Evolutionary conservation across 2,329 filamentous ascomycete genomes (phyloP).

Genomic region (Monosporascus ibericus): DNA sequence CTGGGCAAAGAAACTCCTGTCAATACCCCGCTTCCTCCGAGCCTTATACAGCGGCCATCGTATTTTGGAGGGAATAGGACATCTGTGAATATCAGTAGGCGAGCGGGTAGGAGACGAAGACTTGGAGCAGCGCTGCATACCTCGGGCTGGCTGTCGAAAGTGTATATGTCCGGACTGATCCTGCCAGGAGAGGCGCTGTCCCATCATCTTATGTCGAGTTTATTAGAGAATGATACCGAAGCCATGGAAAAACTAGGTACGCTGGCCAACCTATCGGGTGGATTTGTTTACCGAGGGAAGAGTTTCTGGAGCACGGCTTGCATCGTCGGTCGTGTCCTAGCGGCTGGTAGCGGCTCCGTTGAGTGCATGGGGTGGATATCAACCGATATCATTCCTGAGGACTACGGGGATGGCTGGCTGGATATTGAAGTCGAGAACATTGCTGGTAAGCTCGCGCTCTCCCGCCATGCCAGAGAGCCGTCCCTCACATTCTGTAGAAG

Average conservation of each 20-base stretch:
- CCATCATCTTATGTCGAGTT: conserved; percentile 59
- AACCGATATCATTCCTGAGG: conserved; percentile 49
- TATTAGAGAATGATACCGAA: conserved; percentile 58
- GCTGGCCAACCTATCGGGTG: conserved; percentile 56
- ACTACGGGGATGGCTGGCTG: conserved; percentile 50
- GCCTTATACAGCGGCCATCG: conserved; percentile 33
- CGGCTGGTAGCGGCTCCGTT: conserved; percentile 53
- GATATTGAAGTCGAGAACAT: conserved; percentile 51
- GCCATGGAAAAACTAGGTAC: conserved; percentile 54
- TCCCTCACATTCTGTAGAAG: conserved; percentile 31
- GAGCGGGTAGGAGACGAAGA: conserved; percentile 41
- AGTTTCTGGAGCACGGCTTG: conserved; percentile 66
- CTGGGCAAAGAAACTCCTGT: conserved; percentile 37
- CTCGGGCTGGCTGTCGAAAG: conserved; percentile 62
- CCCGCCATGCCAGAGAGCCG: not conserved
- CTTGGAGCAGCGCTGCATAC: conserved; percentile 52
- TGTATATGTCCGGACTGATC: conserved; percentile 59
- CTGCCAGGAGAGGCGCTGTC: conserved; percentile 57
- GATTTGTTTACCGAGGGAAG: conserved; percentile 57
- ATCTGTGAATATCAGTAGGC: conserved; percentile 21
- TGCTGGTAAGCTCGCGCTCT: conserved; percentile 34
- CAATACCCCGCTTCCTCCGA: conserved; percentile 31
- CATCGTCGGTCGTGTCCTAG: conserved; percentile 58
- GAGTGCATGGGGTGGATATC: conserved; percentile 67
- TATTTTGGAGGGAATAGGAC: conserved; percentile 36